Percentiles rank a stretch among this genome's conserved stretches.
Conservation (phyloP, 371 early-diverging fungal genomes). For the Sporodiniella umbellata region DNA sequence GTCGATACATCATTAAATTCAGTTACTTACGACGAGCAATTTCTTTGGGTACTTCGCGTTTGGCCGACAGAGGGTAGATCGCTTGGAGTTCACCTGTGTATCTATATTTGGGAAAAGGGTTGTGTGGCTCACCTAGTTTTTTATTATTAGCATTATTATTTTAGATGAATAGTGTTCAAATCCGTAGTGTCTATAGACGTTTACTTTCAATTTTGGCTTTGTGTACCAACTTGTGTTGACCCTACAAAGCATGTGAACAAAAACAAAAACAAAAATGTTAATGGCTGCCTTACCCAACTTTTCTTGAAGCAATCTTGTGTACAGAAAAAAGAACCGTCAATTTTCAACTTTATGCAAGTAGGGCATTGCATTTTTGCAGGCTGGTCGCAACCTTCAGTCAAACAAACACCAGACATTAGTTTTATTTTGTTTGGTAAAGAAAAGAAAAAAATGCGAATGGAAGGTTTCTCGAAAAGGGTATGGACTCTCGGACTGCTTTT, state of each 20-base stretch:
- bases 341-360: conserved; percentile 77
- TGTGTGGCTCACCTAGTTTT: conserved; percentile 32
- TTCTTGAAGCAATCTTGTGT: conserved; percentile 86
- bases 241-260: conserved; percentile 20
- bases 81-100: conserved; percentile 87
- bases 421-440: too few species aligned
- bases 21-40: conserved; percentile 61
- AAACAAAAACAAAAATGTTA: not conserved
- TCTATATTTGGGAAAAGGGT: conserved; percentile 53
- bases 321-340: conserved; percentile 81
- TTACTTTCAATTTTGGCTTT: conserved; percentile 42
- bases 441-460: too few species aligned
- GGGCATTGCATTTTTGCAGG: conserved; percentile 87
- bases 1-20: not conserved
- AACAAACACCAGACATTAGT: conserved; percentile 8
- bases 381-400: conserved; percentile 57
- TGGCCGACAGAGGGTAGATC: conserved; percentile 82
- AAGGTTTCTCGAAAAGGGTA: too few species aligned
- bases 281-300: conserved; percentile 61
- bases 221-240: conserved; percentile 55
- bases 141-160: too few species aligned
- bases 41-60: conserved; percentile 71
- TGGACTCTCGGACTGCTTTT: too few species aligned
- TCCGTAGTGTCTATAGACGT: not conserved
- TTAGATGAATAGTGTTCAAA: not conserved